phyloP scores from a whole-genome alignment of 371 early-diverging fungal genomes.

The Globomyces sp. region DNA sequence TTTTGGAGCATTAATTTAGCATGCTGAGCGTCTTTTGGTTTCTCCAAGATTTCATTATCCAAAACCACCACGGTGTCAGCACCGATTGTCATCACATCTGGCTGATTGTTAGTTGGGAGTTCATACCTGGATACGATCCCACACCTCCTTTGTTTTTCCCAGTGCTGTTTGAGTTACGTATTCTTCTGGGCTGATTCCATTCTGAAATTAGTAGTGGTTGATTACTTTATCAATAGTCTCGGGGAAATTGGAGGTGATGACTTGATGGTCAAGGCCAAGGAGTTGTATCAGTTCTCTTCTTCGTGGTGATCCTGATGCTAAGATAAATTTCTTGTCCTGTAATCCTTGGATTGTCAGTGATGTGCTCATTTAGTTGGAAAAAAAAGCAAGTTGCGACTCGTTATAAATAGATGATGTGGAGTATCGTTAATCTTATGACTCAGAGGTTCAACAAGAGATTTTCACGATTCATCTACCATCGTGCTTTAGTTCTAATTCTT shows the following conservation, averaged over 20 bases:
- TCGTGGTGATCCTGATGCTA: constrained; percentile 82
- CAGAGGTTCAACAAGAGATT: too few relatives aligned
- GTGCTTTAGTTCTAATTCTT: too few relatives aligned
- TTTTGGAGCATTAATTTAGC: constrained; percentile 58
- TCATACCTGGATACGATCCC: constrained; percentile 41
- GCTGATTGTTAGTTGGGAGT: constrained; percentile 12
- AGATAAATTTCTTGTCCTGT: constrained; percentile 42
- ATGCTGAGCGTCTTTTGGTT: constrained; percentile 45
- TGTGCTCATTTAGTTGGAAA: too few relatives aligned
- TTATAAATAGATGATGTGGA: too few relatives aligned
- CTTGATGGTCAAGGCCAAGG: constrained; percentile 46
- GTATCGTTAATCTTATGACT: too few relatives aligned
- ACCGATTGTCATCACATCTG: constrained; percentile 64
- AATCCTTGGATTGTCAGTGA: too few relatives aligned
- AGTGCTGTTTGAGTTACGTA: constrained; percentile 59
- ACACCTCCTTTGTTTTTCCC: constrained; percentile 58
- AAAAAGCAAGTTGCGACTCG: too few relatives aligned
- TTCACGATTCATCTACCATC: too few relatives aligned
- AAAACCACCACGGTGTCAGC: constrained; percentile 79
- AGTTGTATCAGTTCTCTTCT: constrained; percentile 70
- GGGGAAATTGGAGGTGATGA: constrained; percentile 61
- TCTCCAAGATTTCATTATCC: constrained; percentile 44
- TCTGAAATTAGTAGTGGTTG: constrained; percentile 39
- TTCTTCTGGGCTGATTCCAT: constrained; percentile 37
- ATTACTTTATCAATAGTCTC: constrained; percentile 58